Base-by-base conservation (phyloP, 2,329 filamentous ascomycete species). In the Cytospora leucostoma region DNA sequence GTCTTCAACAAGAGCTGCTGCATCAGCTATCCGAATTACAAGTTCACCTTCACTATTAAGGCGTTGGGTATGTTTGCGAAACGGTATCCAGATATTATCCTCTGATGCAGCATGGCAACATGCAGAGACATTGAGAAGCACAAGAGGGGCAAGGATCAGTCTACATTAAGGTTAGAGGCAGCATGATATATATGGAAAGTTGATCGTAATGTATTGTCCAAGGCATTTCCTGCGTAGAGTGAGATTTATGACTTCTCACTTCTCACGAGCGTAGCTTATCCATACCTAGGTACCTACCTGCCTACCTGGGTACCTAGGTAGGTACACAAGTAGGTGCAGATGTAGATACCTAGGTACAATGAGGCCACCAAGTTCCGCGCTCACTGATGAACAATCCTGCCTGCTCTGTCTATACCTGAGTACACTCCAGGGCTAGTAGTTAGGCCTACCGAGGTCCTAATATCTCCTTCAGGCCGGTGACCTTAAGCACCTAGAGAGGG, bases 1-100 rank as follows among this genome's bases (percentile, higher is more conserved):
- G 95, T 99, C 12, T 99, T 99, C 78, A 99, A 99, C 78, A 97
- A 97, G 81, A 95, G 89, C 71, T 98, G 94, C 82, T 98, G 97
- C 92, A 99, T 99, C 68, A 95, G 92, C 0, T 99, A 99, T 73
- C 94, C 94, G 51, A 99, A 99, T 81, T 99, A 99, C 82, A 99
- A 98, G 80, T 95, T 97, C 75, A 91, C 90, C 64, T 99, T 97
- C 77, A 88, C 94, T 1, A 90, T 98, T 74, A 96, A 96, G 78
- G 95, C 95, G 2, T 76, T 99, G 67, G 95, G 95, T 6, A 89
- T 97, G 86, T 99, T 92, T 80, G 87, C 89, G 5, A 84, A 80
- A 70, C 85, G 82, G 67, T 93, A 89, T 68, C 90, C 89, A 0
- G 82, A 91, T 65, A 84, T 88, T 62, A 82, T 79, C 70, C 74